Base-by-base conservation (phyloP, 2,329 filamentous ascomycete species). In the Escovopsis sp. region DNA sequence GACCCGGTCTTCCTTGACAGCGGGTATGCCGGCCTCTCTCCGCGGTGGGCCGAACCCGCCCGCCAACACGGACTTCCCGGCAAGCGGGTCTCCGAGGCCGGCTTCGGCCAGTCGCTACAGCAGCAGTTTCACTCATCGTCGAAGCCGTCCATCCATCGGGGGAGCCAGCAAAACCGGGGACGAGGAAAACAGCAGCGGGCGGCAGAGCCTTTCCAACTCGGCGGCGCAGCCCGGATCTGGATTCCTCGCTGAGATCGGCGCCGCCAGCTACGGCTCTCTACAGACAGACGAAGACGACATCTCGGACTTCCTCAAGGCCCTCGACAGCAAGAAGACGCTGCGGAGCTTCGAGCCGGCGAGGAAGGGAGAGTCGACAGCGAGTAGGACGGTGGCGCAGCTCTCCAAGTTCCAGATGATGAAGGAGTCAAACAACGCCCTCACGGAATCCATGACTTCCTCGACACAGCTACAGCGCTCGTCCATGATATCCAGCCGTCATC, bases 361-460 rank as follows among this genome's bases (percentile, higher is more conserved):
- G 51, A 77, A 74, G 47, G 72, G 77, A 8, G 81, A 87, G 49
- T 75, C 79, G 23, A 74, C 81, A 1, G 80, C 80, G 39, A 84
- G 82, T 56, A 75, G 77, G 49, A 88, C 86, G 0, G 80, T 79
- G 33, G 83, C 84, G 36, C 84, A 89, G 50, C 69, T 94, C 35
- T 82, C 79, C 19, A 86, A 83, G 52, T 96, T 91, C 56, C 86
- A 91, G 53, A 73, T 77, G 45, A 89, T 96, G 84, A 76, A 78
- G 49, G 89, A 95, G 47, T 88, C 85, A 1, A 88, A 94, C 55
- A 83, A 85, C 43, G 83, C 78, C 5, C 71, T 98, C 35, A 93
- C 86, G 0, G 91, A 98, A 42, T 94, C 87, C 1, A 86, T 98
- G 72, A 86, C 85, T 26, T 91, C 86, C 1, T 96, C 89, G 0